phyloP scores from a whole-genome alignment of 768 basidiomycete genomes.

The Podaxis carcinomalis region DNA sequence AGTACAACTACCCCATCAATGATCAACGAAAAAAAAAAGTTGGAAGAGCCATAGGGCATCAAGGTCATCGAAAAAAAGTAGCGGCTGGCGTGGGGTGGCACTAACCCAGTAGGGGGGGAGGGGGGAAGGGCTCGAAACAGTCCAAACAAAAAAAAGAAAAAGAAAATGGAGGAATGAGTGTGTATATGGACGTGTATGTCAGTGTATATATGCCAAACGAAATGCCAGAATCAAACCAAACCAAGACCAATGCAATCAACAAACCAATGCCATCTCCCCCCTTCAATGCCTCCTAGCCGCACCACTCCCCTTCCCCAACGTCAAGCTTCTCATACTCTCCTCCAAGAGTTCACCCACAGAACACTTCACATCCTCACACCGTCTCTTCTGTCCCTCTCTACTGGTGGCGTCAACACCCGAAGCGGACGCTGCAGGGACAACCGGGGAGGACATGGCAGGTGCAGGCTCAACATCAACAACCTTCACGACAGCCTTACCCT shows the following conservation, averaged over 20 bases:
- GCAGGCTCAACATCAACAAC: conserved; percentile 71
- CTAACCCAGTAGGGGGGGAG: not conserved
- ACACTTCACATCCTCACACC: conserved; percentile 15
- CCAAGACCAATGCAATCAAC: not conserved
- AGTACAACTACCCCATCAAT: no score
- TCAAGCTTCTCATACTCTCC: conserved; percentile 68
- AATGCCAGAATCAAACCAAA: not conserved
- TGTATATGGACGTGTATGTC: not conserved
- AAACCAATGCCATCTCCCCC: not conserved
- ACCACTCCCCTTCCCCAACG: conserved; percentile 45
- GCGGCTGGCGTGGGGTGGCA: not conserved
- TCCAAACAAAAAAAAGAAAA: not conserved
- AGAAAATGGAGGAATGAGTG: conserved; percentile 12
- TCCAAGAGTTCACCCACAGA: conserved; percentile 41
- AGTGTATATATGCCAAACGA: not conserved
- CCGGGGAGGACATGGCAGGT: conserved; percentile 12
- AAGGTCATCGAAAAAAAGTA: no score
- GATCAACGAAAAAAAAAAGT: no score
- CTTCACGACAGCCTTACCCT: conserved; percentile 75
- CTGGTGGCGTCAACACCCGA: not conserved
- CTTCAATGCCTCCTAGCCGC: conserved; percentile 11
- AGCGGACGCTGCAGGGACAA: conserved; percentile 8
- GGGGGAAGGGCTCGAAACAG: not conserved
- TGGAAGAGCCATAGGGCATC: no score
- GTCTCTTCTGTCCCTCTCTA: not conserved